Base-by-base conservation (phyloP, 2,329 filamentous ascomycete genomes). In the Torrubiellomyces zombiae region DNA sequence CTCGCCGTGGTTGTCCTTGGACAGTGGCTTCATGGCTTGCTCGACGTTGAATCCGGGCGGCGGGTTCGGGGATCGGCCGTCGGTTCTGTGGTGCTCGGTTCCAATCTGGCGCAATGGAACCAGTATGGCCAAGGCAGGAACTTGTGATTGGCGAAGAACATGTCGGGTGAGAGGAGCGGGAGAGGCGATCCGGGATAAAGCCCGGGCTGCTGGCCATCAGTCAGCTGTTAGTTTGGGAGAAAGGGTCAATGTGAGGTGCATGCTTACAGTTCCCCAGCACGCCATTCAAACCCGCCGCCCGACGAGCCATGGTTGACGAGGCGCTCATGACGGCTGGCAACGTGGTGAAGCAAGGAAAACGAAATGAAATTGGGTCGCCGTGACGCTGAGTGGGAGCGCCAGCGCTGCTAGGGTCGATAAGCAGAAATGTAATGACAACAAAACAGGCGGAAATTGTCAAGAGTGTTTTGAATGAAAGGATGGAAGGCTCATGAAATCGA, bases 11-110 rank as follows among this genome's bases (percentile, higher is more conserved):
- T 44, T 40, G 28, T 75, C 67, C 42, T 69, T 68, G 3, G 71
- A 54, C 23, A 89, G 58, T 9, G 83, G 79, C 47, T 83, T 86
- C 66, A 83, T 86, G 38, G 85, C 85, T 56, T 82, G 64, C 43
- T 86, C 75, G n/a, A 79, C 61, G 46, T 89, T 85, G 60, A 93
- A 94, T 15, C 85, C 85, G 9, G 83, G 85, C 29, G 85, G 85
- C 21, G 82, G 85, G 24, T 67, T 73, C 27, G 63, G 59, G 25
- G 65, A 56, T 18, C 51, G 50, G 14, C 53, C 46, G 31, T 60
- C 53, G 26, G 61, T 48, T 28, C 57, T 56, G 45, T 70, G 66
- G 34, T 66, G 60, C 30, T 73, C 67, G 38, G 70, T 75, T 23
- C 63, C 58, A 38, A 72, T 53, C 38, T 50, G 48, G 42, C 70